phyloP scores from a whole-genome alignment of 148 eudicot species.

The Cornus suecica region DNA sequence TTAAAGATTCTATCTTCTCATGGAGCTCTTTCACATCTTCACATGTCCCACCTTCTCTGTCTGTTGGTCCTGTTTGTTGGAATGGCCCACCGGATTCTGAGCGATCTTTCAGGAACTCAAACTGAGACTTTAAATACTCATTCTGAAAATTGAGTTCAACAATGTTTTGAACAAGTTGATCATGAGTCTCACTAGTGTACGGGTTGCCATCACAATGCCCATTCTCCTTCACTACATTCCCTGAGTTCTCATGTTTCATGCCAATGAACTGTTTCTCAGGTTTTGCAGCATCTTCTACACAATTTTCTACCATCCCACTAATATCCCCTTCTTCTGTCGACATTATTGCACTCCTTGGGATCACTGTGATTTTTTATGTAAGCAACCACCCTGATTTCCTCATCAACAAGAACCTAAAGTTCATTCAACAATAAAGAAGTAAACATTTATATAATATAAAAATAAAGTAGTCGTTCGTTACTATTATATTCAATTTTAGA shows the following conservation, averaged over 20 bases:
- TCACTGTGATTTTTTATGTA: not conserved
- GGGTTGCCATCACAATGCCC: slow-evolving; percentile 26
- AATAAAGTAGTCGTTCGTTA: not conserved
- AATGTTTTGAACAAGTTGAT: slow-evolving; percentile 63
- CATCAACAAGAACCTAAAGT: slow-evolving; percentile 2
- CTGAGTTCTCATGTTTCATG: slow-evolving; percentile 23
- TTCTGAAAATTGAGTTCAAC: slow-evolving; percentile 71
- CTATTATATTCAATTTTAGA: not conserved
- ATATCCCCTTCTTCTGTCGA: slow-evolving; percentile 27
- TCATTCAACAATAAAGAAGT: slow-evolving; percentile 3
- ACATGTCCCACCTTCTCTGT: slow-evolving; percentile 23
- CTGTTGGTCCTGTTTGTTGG: slow-evolving; percentile 25
- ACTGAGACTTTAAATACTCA: slow-evolving; percentile 81
- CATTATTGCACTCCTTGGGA: slow-evolving; percentile 20
- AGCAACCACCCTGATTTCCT: slow-evolving; percentile 3
- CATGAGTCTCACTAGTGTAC: slow-evolving; percentile 30
- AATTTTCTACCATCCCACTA: slow-evolving; percentile 23
- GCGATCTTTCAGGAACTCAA: slow-evolving; percentile 40
- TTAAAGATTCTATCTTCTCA: slow-evolving; percentile 59
- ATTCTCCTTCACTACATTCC: slow-evolving; percentile 39
- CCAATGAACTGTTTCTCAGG: slow-evolving; percentile 26
- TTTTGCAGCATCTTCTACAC: slow-evolving; percentile 29
- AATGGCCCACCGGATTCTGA: slow-evolving; percentile 22
- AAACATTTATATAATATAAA: not conserved
- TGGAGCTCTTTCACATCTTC: slow-evolving; percentile 43